phyloP scores from a whole-genome alignment of 2,329 filamentous ascomycete genomes.

The Cladorrhinum sp. region DNA sequence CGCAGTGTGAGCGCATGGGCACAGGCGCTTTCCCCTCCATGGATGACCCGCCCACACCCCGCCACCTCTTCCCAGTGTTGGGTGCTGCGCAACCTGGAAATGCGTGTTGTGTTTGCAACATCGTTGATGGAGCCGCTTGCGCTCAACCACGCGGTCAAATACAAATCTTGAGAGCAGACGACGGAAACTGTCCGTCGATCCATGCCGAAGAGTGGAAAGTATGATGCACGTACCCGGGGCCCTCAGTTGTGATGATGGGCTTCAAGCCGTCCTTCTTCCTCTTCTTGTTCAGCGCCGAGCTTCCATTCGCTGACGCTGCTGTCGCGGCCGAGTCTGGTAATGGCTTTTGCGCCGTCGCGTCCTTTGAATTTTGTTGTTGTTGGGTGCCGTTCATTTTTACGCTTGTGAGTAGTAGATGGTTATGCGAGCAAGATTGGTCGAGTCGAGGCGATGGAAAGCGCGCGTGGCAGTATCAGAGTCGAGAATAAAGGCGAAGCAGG shows the following conservation, averaged over 20 bases:
- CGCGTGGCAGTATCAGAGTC: constrained; percentile 12
- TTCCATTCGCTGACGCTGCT: constrained; percentile 25
- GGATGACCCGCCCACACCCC: constrained; percentile 25
- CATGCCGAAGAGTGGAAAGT: not conserved
- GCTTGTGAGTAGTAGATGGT: constrained; percentile 11
- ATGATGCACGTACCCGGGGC: constrained; percentile 38
- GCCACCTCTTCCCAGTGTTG: constrained; percentile 23
- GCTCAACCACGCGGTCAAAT: not conserved
- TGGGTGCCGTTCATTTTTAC: constrained; percentile 30
- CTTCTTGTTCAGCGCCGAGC: constrained; percentile 56
- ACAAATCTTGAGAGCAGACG: not conserved
- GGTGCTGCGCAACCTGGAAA: constrained; percentile 12
- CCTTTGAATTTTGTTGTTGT: constrained; percentile 23
- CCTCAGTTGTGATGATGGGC: constrained; percentile 72
- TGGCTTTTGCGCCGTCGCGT: constrained; percentile 17
- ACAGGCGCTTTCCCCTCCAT: constrained; percentile 21
- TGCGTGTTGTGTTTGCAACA: constrained; percentile 11
- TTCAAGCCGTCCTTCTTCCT: constrained; percentile 71
- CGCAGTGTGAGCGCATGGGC: constrained; percentile 26
- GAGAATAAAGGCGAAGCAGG: constrained; percentile 3
- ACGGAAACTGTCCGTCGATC: not conserved
- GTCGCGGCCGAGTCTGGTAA: constrained; percentile 15
- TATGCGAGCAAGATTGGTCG: constrained; percentile 10
- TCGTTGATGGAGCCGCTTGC: not conserved
- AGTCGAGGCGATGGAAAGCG: constrained; percentile 7